phyloP scores from a whole-genome alignment of 345 rosid genomes.

The Salix koriyanagi region DNA sequence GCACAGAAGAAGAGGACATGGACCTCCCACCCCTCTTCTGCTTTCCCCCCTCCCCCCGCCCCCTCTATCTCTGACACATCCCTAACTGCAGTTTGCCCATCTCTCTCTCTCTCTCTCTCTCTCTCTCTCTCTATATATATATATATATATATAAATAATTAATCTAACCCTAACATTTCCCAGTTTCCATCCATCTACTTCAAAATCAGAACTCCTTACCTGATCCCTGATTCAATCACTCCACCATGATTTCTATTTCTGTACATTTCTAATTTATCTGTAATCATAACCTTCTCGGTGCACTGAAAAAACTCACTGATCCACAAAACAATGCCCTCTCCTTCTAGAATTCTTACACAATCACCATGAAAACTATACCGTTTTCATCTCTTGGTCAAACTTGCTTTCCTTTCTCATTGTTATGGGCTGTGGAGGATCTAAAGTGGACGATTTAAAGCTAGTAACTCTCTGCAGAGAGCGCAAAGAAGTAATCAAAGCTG shows the following conservation, averaged over 20 bases:
- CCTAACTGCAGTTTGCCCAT: neutral
- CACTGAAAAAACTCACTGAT: neutral
- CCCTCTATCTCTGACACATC: conserved; percentile 4
- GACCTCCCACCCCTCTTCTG: neutral
- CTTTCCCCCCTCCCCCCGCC: neutral
- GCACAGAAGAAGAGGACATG: conserved; percentile 7
- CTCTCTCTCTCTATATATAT: too few species aligned
- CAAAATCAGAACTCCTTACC: neutral
- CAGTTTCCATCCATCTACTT: conserved; percentile 11
- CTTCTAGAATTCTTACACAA: neutral
- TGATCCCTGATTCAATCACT: conserved; percentile 4
- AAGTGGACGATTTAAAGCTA: conserved; percentile 65
- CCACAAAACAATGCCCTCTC: neutral
- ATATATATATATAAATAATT: neutral
- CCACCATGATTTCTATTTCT: neutral
- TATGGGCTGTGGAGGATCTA: conserved; percentile 97
- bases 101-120: too few species aligned
- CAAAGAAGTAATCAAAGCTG: conserved; percentile 61
- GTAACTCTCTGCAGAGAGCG: conserved; percentile 78
- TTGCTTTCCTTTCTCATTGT: neutral
- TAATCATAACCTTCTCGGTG: neutral
- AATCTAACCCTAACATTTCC: conserved; percentile 4
- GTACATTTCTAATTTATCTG: neutral
- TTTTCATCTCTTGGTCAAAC: neutral
- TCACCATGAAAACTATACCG: conserved; percentile 10